These are phyloP conservation scores for Aspergillus puulaauensis DNA, from an alignment of 2,329 filamentous ascomycete genomes.

Conservation along the genomic window DNA sequence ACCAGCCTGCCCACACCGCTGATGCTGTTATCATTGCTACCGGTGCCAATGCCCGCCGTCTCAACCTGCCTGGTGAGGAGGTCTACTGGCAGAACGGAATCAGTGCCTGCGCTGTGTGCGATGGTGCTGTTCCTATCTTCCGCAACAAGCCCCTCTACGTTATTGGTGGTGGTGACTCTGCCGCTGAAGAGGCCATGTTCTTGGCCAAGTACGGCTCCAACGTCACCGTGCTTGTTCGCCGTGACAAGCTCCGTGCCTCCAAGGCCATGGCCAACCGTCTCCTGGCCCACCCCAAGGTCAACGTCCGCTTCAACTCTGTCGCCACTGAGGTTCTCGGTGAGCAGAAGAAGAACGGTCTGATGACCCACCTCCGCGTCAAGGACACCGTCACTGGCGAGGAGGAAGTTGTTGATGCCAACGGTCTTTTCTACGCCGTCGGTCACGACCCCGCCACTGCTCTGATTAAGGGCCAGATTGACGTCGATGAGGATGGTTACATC, in stretches of 20 bases:
- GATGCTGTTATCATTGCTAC: slow-evolving; percentile 94
- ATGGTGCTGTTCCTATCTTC: slow-evolving; percentile 96
- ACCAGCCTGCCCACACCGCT: slow-evolving; percentile 74
- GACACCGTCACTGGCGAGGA: slow-evolving; percentile 72
- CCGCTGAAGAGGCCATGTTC: slow-evolving; percentile 96
- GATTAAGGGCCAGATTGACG: slow-evolving; percentile 85
- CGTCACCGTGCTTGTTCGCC: slow-evolving; percentile 89
- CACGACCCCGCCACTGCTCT: slow-evolving; percentile 92
- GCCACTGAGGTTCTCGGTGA: slow-evolving; percentile 84
- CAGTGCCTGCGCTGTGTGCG: slow-evolving; percentile 94
- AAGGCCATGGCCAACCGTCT: slow-evolving; percentile 90
- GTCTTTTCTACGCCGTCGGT: slow-evolving; percentile 95
- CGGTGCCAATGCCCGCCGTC: slow-evolving; percentile 82
- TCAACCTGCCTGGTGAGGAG: slow-evolving; percentile 83
- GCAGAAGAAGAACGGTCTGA: slow-evolving; percentile 69
- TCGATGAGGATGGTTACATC: slow-evolving; percentile 88
- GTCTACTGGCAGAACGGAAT: slow-evolving; percentile 98
- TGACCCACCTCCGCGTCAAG: slow-evolving; percentile 84
- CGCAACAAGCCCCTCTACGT: slow-evolving; percentile 93
- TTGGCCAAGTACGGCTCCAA: slow-evolving; percentile 96
- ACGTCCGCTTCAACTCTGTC: slow-evolving; percentile 80
- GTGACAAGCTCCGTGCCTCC: slow-evolving; percentile 80
- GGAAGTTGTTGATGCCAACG: slow-evolving; percentile 85
- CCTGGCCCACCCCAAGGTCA: slow-evolving; percentile 81
- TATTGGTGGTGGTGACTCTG: slow-evolving; percentile 94